Percentiles rank a stretch among this genome's conserved stretches.
Conservation (phyloP, 2,329 filamentous ascomycete species). For the Camillea tinctor region DNA sequence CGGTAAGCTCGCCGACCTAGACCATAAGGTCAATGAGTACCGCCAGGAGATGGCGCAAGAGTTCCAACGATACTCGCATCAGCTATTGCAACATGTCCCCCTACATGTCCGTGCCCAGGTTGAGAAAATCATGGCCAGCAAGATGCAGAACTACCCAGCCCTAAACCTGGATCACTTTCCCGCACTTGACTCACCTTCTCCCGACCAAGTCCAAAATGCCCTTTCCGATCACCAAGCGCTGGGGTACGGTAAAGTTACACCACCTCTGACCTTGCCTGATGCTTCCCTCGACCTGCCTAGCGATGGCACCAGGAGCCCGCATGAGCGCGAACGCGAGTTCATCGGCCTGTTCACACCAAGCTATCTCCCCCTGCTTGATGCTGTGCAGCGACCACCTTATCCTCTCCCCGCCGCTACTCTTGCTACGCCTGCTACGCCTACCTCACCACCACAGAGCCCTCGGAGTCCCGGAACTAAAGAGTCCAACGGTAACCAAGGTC, state of each 20-base stretch:
- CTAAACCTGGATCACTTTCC: constrained; percentile 39
- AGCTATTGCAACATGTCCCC: constrained; percentile 48
- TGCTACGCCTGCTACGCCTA: constrained; percentile 10
- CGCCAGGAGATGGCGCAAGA: constrained; percentile 56
- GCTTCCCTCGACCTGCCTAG: constrained; percentile 37
- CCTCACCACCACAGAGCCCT: constrained; percentile 7
- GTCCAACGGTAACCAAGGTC: constrained; percentile 24
- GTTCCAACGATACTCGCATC: constrained; percentile 54
- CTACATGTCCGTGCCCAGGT: constrained; percentile 47
- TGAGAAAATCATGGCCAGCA: constrained; percentile 45
- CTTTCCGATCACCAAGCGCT: constrained; percentile 21
- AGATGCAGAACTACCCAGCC: constrained; percentile 44
- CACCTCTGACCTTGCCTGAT: constrained; percentile 41
- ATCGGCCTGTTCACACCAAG: constrained; percentile 62
- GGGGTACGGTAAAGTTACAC: constrained; percentile 31
- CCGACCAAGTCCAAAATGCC: constrained; percentile 8
- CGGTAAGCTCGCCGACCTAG: constrained; percentile 54
- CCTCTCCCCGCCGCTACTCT: constrained; percentile 13
- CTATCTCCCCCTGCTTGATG: constrained; percentile 61
- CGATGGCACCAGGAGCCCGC: constrained; percentile 42
- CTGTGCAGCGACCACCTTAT: constrained; percentile 31
- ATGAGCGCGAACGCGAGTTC: constrained; percentile 59
- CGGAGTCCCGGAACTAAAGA: constrained; percentile 13
- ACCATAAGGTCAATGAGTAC: constrained; percentile 56
- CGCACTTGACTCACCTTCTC: constrained; percentile 11